Percentiles rank a stretch among this genome's conserved stretches.
These are phyloP conservation scores for Globisporangium nagaii DNA, from an alignment of 352 stramenopile genomes.

Conservation along the genomic window DNA sequence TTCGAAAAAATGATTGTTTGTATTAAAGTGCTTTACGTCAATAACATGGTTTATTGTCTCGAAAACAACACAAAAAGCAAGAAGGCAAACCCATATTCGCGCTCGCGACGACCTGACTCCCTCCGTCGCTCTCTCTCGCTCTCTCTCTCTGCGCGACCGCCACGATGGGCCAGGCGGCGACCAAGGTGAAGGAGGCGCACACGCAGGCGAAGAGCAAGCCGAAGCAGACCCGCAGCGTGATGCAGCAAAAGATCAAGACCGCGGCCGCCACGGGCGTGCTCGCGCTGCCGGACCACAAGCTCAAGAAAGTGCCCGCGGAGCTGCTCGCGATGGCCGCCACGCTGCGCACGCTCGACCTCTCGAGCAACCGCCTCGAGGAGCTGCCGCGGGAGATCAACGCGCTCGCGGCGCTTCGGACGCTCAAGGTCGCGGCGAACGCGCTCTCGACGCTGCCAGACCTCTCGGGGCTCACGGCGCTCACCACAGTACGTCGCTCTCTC, in stretches of 20 bases:
- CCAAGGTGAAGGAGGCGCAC: constrained; percentile 64
- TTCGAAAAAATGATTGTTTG: no score
- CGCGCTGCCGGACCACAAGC: constrained; percentile 64
- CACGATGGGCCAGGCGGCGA: constrained; percentile 55
- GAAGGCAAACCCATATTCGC: no score
- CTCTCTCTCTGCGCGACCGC: background rate
- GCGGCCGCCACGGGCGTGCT: constrained; percentile 61
- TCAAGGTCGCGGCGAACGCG: constrained; percentile 65
- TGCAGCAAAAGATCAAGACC: constrained; percentile 72
- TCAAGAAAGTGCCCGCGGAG: constrained; percentile 64
- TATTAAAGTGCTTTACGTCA: no score
- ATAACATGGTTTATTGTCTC: no score
- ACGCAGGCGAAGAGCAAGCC: constrained; percentile 74
- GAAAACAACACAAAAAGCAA: no score
- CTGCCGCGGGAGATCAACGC: constrained; percentile 33
- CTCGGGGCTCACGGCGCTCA: constrained; percentile 56
- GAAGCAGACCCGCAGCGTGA: constrained; percentile 67
- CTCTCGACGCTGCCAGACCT: constrained; percentile 58
- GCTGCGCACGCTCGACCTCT: constrained; percentile 71
- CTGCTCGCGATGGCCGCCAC: constrained; percentile 35
- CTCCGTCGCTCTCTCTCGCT: background rate
- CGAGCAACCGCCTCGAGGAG: constrained; percentile 52
- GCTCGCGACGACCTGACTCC: background rate
- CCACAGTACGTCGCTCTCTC: constrained; percentile 54
- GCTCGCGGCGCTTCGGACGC: constrained; percentile 57